These are phyloP conservation scores for Leptographium wingfieldii DNA, from an alignment of 2,329 filamentous ascomycete species.

Conservation along the genomic window DNA sequence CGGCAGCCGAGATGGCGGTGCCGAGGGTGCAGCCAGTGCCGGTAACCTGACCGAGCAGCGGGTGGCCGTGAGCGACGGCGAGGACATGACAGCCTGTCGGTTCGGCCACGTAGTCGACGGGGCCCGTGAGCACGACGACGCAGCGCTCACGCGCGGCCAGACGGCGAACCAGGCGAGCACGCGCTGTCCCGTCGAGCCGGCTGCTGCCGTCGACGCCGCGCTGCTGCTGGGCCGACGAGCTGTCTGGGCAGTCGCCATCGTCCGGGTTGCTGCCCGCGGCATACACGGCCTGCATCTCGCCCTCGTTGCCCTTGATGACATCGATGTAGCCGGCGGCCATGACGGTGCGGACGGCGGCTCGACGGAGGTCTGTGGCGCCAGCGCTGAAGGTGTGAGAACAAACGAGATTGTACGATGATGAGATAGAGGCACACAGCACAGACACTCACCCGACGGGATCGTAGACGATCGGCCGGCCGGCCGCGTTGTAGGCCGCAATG, in stretches of 20 bases:
- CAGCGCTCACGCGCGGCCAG: slow-evolving; percentile 57
- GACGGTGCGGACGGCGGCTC: slow-evolving; percentile 56
- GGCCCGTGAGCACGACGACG: slow-evolving; percentile 72
- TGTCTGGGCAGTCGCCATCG: too few species aligned
- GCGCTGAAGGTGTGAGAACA: slow-evolving; percentile 31
- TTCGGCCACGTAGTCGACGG: slow-evolving; percentile 65
- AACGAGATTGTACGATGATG: neutral
- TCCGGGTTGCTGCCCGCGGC: slow-evolving; percentile 28
- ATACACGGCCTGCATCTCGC: slow-evolving; percentile 66
- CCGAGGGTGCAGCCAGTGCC: slow-evolving; percentile 80
- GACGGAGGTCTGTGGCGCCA: slow-evolving; percentile 65
- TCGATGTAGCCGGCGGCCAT: slow-evolving; percentile 65
- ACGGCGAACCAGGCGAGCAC: slow-evolving; percentile 48
- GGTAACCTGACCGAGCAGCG: slow-evolving; percentile 55
- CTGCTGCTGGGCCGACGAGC: slow-evolving; percentile 38
- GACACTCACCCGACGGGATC: slow-evolving; percentile 68
- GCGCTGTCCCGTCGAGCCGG: slow-evolving; percentile 30
- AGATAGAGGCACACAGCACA: neutral
- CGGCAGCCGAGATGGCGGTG: slow-evolving; percentile 63
- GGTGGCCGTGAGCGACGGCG: slow-evolving; percentile 64
- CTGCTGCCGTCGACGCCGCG: slow-evolving; percentile 73
- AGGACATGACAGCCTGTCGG: slow-evolving; percentile 45
- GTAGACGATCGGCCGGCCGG: slow-evolving; percentile 63
- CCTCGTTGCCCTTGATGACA: slow-evolving; percentile 89
- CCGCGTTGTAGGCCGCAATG: slow-evolving; percentile 67